Evolutionary conservation across 2,329 filamentous ascomycete genomes (phyloP).

Genomic region (Colletotrichum sp.): DNA sequence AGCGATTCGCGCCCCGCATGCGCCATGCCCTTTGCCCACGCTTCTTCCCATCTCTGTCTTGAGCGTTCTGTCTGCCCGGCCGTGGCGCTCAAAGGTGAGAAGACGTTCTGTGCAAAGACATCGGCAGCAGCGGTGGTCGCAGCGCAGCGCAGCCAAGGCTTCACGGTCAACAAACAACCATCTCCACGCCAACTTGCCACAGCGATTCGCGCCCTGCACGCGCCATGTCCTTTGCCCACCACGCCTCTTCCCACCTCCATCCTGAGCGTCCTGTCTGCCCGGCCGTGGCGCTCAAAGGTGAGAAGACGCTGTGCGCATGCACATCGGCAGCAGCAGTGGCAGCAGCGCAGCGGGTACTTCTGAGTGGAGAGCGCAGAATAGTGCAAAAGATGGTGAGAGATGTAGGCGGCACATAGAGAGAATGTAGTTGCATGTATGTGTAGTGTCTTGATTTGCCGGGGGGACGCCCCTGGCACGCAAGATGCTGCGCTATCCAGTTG

Average conservation of each 20-base stretch:
- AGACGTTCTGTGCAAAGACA: not conserved
- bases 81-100: not conserved
- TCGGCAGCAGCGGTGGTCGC: not conserved
- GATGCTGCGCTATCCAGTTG: not conserved
- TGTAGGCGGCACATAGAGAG: not conserved
- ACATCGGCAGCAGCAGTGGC: not conserved
- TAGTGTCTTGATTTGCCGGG: not conserved
- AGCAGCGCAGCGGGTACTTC: not conserved
- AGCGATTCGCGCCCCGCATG: not conserved
- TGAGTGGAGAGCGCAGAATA: not conserved
- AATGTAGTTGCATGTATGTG: not conserved
- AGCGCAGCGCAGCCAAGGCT: not conserved
- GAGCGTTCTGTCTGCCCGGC: not conserved
- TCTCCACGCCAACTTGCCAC: not conserved
- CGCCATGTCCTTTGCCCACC: not conserved
- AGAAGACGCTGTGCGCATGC: not conserved
- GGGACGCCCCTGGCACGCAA: not conserved
- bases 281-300: not conserved
- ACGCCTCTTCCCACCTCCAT: not conserved
- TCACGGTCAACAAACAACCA: not conserved
- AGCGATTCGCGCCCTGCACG: not conserved
- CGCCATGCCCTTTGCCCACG: not conserved
- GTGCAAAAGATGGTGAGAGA: not conserved
- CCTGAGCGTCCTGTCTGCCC: not conserved
- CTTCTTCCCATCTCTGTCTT: not conserved